phyloP scores from a whole-genome alignment of 441 rosid genomes.

The Kokia cookei region DNA sequence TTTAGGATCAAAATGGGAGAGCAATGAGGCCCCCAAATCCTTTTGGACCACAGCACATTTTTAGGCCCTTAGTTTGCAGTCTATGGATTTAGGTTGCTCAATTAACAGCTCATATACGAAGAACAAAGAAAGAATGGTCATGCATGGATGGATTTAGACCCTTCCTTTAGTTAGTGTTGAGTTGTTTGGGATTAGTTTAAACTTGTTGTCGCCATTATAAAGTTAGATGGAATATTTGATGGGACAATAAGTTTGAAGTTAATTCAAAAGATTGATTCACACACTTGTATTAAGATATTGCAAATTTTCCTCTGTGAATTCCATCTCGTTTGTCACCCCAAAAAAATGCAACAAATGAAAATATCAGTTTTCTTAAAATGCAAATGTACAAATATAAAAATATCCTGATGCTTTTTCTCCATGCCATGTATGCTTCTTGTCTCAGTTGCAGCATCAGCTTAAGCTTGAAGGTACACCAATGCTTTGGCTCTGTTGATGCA shows the following conservation, averaged over 20 bases:
- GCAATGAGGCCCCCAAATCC: neutral
- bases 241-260: neutral
- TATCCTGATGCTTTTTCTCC: neutral
- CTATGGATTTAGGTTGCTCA: neutral
- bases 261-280: neutral
- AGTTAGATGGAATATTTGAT: neutral
- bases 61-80: neutral
- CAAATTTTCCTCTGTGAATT: neutral
- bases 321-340: neutral
- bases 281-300: neutral
- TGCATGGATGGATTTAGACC: neutral
- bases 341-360: neutral
- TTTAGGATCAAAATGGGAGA: too few relatives aligned
- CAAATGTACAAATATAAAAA: neutral
- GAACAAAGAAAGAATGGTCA: neutral
- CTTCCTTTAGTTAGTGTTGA: neutral
- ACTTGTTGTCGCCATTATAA: neutral
- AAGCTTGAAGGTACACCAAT: conserved; percentile 3
- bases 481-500: conserved; percentile 20
- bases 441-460: neutral
- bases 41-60: neutral
- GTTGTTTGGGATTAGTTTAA: neutral
- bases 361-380: neutral
- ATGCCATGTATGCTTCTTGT: neutral
- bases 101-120: neutral